Evolutionary conservation across 2,329 filamentous ascomycete genomes (phyloP).

Genomic region (Paracoccidioides brasiliensis): DNA sequence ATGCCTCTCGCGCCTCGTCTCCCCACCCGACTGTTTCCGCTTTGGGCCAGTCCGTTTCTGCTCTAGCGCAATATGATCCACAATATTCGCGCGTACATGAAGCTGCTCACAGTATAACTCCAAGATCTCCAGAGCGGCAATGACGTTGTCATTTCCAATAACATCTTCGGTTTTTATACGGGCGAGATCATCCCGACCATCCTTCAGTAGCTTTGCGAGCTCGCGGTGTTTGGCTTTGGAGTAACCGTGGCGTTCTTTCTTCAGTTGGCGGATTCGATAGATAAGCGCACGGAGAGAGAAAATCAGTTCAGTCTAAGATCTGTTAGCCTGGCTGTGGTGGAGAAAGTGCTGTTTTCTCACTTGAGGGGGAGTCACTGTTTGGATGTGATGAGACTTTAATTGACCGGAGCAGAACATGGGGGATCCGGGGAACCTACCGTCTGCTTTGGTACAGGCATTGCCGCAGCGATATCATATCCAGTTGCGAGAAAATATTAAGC

Average conservation of each 20-base stretch:
- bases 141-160: constrained; percentile 14
- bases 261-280: constrained; percentile 14
- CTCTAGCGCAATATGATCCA: constrained; percentile 14
- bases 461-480: background rate
- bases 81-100: constrained; percentile 13
- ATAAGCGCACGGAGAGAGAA: constrained; percentile 13
- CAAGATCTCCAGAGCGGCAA: constrained; percentile 13
- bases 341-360: no score
- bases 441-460: constrained; percentile 13
- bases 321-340: background rate
- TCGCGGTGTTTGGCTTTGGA: constrained; percentile 14
- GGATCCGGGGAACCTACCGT: constrained; percentile 7
- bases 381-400: background rate
- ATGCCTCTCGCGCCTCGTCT: background rate
- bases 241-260: constrained; percentile 13
- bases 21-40: background rate
- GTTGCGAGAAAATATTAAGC: background rate
- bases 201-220: constrained; percentile 13
- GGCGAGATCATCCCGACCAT: constrained; percentile 14
- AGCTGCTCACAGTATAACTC: constrained; percentile 14
- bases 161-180: constrained; percentile 15
- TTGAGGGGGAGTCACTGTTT: background rate
- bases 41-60: constrained; percentile 6
- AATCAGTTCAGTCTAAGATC: constrained; percentile 11
- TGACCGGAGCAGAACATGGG: background rate